Conservation (phyloP, 2,329 filamentous ascomycete species). For the Cladophialophora yegresii region DNA sequence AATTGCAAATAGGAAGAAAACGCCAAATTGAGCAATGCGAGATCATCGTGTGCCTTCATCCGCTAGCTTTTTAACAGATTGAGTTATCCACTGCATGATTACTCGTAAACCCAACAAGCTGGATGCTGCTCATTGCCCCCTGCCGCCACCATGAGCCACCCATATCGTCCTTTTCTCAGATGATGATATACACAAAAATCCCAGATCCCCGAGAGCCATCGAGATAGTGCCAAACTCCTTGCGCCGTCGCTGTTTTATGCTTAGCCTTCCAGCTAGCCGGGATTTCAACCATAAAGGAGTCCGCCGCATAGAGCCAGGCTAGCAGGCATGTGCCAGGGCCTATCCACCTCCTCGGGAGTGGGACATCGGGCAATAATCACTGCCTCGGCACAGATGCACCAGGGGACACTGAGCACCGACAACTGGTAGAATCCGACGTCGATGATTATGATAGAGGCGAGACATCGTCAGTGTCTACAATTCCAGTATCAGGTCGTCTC, state of each 20-base stretch:
- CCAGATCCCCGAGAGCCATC: background rate
- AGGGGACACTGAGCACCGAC: background rate
- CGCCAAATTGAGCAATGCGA: background rate
- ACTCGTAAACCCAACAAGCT: background rate
- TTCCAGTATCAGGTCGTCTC: constrained; percentile 10
- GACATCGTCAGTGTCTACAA: constrained; percentile 21
- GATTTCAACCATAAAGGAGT: background rate
- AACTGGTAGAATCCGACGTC: background rate
- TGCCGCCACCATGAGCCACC: background rate
- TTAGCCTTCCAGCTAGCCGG: background rate
- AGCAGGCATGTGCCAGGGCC: background rate
- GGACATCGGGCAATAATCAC: background rate
- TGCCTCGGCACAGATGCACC: background rate
- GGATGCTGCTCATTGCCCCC: background rate
- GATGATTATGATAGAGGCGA: constrained; percentile 29
- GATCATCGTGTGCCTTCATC: background rate
- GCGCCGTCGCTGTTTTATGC: constrained; percentile 21
- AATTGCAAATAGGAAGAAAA: background rate
- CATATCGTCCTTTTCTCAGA: constrained; percentile 6
- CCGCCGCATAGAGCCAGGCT: background rate
- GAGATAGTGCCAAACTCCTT: constrained; percentile 11
- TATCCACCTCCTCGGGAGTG: background rate
- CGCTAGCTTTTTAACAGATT: background rate
- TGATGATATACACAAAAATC: constrained; percentile 1
- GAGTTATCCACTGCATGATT: background rate